Percentiles rank a stretch among this genome's conserved stretches.
phyloP scores from a whole-genome alignment of 2,329 filamentous ascomycete genomes.

The Sporothrix brasiliensis region DNA sequence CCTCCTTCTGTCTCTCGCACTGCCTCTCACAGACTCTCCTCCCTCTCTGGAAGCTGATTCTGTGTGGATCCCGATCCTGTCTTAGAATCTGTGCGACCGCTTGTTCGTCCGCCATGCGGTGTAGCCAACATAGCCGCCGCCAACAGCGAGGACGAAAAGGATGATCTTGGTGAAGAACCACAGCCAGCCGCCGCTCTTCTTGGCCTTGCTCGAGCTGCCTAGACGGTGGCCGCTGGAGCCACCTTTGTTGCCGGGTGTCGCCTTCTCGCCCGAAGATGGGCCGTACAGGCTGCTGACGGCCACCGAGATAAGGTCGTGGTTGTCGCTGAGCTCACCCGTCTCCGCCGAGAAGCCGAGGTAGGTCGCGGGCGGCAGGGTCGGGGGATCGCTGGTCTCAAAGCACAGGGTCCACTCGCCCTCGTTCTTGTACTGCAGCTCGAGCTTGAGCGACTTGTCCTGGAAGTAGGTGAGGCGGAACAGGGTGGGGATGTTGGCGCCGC shows the following conservation, averaged over 20 bases:
- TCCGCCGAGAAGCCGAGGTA: conserved; percentile 82
- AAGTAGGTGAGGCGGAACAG: conserved; percentile 92
- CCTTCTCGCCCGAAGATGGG: conserved; percentile 49
- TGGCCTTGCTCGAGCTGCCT: conserved; percentile 46
- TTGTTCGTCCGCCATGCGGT: conserved; percentile 75
- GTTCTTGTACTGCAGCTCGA: conserved; percentile 92
- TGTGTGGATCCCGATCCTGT: neutral
- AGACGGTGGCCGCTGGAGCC: conserved; percentile 40
- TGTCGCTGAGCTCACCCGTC: conserved; percentile 94
- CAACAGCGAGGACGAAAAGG: conserved; percentile 69
- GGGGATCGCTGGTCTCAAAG: conserved; percentile 73
- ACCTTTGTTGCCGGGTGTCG: conserved; percentile 45
- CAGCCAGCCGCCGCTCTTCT: conserved; percentile 57
- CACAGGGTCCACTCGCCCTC: conserved; percentile 87
- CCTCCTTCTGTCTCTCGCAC: neutral
- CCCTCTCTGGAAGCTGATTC: neutral
- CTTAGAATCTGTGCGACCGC: conserved; percentile 61
- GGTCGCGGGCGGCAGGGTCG: conserved; percentile 75
- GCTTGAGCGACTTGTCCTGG: conserved; percentile 86
- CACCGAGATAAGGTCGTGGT: conserved; percentile 93
- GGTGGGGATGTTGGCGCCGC: conserved; percentile 76
- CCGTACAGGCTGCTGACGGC: conserved; percentile 87
- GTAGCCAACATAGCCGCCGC: conserved; percentile 80
- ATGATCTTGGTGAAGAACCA: conserved; percentile 79
- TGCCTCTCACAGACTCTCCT: neutral